Evolutionary conservation across 306 rosid genomes (phyloP).

Genomic region (Rosa chinensis): DNA sequence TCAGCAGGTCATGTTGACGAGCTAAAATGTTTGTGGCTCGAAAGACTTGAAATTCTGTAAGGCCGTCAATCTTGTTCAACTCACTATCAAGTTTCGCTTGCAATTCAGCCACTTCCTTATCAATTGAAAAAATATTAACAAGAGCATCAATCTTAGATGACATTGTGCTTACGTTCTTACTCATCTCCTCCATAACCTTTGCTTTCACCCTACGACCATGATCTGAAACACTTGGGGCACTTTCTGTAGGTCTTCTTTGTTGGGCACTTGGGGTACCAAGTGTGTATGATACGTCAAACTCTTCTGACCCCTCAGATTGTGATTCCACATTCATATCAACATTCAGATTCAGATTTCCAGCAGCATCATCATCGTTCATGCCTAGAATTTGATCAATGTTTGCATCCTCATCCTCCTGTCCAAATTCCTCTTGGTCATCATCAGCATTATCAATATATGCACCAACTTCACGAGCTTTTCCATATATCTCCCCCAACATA

Average conservation of each 20-base stretch:
- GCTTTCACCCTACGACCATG: conserved; percentile 2
- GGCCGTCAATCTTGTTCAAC: conserved; percentile 15
- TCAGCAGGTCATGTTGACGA: conserved; percentile 18
- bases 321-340: conserved; percentile 8
- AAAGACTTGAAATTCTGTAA: conserved; percentile 17
- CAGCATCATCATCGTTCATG: not conserved
- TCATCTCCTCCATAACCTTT: conserved; percentile 1
- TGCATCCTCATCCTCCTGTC: conserved; percentile 7
- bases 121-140: not conserved
- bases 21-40: conserved; percentile 23
- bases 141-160: conserved; percentile 15
- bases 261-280: conserved; percentile 9
- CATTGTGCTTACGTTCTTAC: not conserved
- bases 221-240: conserved; percentile 9
- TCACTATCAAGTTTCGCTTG: conserved; percentile 19
- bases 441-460: conserved; percentile 7
- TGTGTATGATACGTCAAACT: conserved; percentile 16
- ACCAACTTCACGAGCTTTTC: not conserved
- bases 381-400: not conserved
- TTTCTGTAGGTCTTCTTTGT: conserved; percentile 1
- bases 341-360: not conserved
- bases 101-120: conserved; percentile 19
- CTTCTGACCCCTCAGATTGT: conserved; percentile 11
- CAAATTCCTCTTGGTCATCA: conserved; percentile 13
- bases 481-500: conserved; percentile 13